These are phyloP conservation scores for Penicillium sp. DNA, from an alignment of 2,329 filamentous ascomycete genomes.

Conservation along the genomic window DNA sequence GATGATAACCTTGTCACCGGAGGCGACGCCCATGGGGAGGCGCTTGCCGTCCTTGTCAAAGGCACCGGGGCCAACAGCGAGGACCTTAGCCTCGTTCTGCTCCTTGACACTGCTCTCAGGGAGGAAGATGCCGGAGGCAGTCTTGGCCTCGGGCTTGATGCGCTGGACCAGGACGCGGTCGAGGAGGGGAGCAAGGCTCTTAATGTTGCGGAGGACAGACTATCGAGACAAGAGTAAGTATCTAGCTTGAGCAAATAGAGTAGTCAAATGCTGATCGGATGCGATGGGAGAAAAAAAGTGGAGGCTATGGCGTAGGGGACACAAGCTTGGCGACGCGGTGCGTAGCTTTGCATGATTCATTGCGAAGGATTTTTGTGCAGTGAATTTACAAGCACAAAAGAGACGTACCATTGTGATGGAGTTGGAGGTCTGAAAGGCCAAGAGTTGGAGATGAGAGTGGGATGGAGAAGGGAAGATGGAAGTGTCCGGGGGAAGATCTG, in stretches of 20 bases:
- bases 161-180: constrained; percentile 98
- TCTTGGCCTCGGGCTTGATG: constrained; percentile 95
- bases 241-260: background rate
- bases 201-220: constrained; percentile 84
- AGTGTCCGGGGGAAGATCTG: constrained; percentile 34
- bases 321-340: constrained; percentile 2
- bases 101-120: constrained; percentile 97
- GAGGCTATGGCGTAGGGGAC: background rate
- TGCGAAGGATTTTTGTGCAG: no score
- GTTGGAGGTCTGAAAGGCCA: constrained; percentile 16
- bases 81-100: constrained; percentile 93
- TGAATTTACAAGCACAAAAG: background rate
- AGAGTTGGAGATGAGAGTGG: constrained; percentile 25
- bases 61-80: constrained; percentile 88
- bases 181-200: constrained; percentile 88
- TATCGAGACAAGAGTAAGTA: constrained; percentile 14
- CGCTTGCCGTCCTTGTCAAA: constrained; percentile 87
- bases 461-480: constrained; percentile 32
- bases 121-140: constrained; percentile 93
- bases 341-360: background rate
- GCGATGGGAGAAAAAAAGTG: constrained; percentile 9
- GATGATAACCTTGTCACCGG: constrained; percentile 92
- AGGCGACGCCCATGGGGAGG: constrained; percentile 74
- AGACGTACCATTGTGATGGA: constrained; percentile 27
- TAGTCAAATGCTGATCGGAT: constrained; percentile 1